Evolutionary conservation across 176 grass and related monocot genomes (phyloP).

Genomic region (Oryza brachyantha): DNA sequence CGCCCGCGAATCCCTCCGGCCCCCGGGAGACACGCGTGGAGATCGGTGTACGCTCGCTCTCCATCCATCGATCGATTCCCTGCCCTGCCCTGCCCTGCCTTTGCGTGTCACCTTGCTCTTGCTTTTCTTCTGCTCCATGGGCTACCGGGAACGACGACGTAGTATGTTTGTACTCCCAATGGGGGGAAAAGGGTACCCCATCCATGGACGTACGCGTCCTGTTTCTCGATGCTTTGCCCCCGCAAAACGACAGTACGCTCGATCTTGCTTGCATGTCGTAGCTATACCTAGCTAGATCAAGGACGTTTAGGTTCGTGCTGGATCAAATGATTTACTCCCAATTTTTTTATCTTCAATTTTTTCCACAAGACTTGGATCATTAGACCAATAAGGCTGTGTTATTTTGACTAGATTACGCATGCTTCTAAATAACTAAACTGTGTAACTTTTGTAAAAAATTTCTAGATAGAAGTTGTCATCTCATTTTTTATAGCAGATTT

Average conservation of each 20-base stretch:
- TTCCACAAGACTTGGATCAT: no score
- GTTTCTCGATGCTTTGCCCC: neutral
- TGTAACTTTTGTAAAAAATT: no score
- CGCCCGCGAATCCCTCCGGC: slow-evolving; percentile 36
- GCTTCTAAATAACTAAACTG: no score
- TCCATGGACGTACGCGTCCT: neutral
- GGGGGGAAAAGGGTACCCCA: neutral
- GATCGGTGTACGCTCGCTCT: neutral
- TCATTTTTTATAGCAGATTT: no score
- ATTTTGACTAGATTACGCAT: no score
- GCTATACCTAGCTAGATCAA: neutral
- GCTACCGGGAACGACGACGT: neutral
- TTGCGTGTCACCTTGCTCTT: slow-evolving; percentile 32
- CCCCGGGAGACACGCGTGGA: slow-evolving; percentile 35
- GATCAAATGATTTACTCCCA: no score
- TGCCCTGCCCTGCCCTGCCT: no score
- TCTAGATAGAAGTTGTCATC: no score
- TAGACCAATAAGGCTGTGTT: no score
- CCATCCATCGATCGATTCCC: neutral
- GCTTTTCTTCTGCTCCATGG: neutral
- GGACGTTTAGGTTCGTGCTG: neutral
- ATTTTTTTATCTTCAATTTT: no score
- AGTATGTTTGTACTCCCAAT: neutral
- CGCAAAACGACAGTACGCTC: neutral
- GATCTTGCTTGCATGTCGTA: neutral